Conservation (phyloP, 805 yeast species). For the Ogataea chonburiensis region DNA sequence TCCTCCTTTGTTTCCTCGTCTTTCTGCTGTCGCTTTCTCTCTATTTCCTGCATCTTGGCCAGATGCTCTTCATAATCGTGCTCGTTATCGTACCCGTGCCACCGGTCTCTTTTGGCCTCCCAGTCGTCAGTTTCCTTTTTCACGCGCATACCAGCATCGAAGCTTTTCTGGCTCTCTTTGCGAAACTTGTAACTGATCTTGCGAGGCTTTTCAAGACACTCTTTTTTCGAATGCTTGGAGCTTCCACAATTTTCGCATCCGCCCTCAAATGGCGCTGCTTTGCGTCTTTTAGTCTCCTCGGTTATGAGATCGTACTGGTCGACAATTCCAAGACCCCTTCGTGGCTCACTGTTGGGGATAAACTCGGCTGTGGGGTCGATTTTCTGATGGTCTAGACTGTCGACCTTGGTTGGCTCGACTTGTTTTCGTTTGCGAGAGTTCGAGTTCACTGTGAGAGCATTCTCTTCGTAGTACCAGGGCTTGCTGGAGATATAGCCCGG, state of each 20-base stretch:
- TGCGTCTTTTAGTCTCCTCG: constrained; percentile 9
- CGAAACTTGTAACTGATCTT: constrained; percentile 37
- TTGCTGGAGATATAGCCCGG: constrained; percentile 40
- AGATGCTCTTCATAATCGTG: constrained; percentile 57
- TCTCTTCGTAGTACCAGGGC: constrained; percentile 40
- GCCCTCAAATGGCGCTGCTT: constrained; percentile 4
- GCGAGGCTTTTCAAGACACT: constrained; percentile 59
- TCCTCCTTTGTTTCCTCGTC: constrained; percentile 21
- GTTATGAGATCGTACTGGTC: constrained; percentile 40
- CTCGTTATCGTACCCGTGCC: constrained; percentile 71
- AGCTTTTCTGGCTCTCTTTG: constrained; percentile 22
- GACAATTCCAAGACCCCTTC: constrained; percentile 53
- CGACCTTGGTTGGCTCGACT: constrained; percentile 30
- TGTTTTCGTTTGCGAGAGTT: constrained; percentile 29
- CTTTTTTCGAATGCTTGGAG: constrained; percentile 45
- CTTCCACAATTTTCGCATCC: constrained; percentile 61
- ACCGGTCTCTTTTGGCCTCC: constrained; percentile 74
- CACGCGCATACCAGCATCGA: constrained; percentile 10
- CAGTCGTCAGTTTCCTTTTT: constrained; percentile 42
- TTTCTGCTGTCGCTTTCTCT: constrained; percentile 39
- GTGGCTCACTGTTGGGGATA: constrained; percentile 50
- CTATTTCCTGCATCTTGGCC: constrained; percentile 46
- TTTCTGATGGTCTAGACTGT: constrained; percentile 60
- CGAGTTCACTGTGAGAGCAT: constrained; percentile 28
- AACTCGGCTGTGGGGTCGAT: constrained; percentile 39